Conservation (phyloP, 2,329 filamentous ascomycete genomes). For the Verticillium klebahnii region DNA sequence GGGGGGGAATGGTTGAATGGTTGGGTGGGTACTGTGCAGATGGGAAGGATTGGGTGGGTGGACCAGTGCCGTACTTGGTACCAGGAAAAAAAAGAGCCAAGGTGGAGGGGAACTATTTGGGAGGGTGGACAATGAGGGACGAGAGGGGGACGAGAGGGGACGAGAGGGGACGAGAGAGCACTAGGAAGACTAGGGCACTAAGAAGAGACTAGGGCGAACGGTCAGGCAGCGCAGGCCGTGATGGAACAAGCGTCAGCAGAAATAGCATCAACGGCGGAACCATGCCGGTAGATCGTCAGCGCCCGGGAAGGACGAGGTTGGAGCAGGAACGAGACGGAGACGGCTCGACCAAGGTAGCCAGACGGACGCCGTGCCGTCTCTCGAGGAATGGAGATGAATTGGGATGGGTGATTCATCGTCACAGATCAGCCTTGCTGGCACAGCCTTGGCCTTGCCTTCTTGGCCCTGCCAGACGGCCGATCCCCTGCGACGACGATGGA, state of each 20-base stretch:
- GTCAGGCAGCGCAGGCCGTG: not conserved
- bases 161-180: no score
- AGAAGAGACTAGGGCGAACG: not conserved
- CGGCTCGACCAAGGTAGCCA: no score
- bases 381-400: not conserved
- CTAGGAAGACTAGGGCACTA: not conserved
- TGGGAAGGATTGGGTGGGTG: not conserved
- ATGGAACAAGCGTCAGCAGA: not conserved
- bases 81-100: not conserved
- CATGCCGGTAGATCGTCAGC: not conserved
- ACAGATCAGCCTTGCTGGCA: not conserved
- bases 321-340: not conserved
- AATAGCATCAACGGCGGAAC: not conserved
- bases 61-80: not conserved
- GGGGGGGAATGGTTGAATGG: not conserved
- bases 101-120: not conserved
- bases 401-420: not conserved
- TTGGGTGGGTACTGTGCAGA: not conserved
- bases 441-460: not conserved
- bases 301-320: not conserved
- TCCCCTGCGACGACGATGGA: no score
- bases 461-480: no score
- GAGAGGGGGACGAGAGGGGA: no score
- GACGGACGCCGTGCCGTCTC: no score
- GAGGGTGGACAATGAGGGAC: no score